Evolutionary conservation across 2,329 filamentous ascomycete species (phyloP).

Genomic region (Tolypocladium pustulatum): DNA sequence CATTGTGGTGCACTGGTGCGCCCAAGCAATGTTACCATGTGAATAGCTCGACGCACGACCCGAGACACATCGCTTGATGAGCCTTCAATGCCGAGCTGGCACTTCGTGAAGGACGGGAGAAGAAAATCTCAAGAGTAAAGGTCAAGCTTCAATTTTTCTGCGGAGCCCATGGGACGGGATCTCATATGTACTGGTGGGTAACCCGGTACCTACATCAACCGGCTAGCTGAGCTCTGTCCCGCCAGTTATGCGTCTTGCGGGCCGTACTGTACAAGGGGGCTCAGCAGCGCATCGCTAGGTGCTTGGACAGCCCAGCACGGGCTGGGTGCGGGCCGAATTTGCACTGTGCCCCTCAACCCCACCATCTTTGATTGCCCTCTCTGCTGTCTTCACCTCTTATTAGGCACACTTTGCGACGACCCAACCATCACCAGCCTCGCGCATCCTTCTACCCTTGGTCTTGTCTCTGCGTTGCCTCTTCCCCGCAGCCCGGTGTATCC

Average conservation of each 20-base stretch:
- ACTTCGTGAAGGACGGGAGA: background rate
- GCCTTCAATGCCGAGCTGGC: background rate
- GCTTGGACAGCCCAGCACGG: conserved; percentile 4
- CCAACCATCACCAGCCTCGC: conserved; percentile 3
- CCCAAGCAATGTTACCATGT: background rate
- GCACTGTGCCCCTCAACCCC: conserved; percentile 27
- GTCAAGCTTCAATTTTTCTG: background rate
- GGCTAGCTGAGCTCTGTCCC: background rate
- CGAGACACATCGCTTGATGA: background rate
- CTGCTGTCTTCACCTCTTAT: conserved; percentile 8
- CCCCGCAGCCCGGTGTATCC: background rate
- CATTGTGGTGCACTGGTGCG: background rate
- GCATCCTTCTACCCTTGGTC: background rate
- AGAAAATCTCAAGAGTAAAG: background rate
- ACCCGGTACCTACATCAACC: background rate
- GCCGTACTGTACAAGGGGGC: background rate
- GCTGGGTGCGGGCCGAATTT: conserved; percentile 14
- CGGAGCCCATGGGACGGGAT: background rate
- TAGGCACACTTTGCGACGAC: conserved; percentile 24
- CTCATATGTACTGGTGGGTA: background rate
- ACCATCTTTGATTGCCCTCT: conserved; percentile 15
- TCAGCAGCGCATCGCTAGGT: background rate
- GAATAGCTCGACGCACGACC: background rate
- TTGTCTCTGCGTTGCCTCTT: background rate
- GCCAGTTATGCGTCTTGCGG: background rate